Evolutionary conservation across 1,284 basidiomycete genomes (phyloP).

Genomic region (Sporisorium exsertum): DNA sequence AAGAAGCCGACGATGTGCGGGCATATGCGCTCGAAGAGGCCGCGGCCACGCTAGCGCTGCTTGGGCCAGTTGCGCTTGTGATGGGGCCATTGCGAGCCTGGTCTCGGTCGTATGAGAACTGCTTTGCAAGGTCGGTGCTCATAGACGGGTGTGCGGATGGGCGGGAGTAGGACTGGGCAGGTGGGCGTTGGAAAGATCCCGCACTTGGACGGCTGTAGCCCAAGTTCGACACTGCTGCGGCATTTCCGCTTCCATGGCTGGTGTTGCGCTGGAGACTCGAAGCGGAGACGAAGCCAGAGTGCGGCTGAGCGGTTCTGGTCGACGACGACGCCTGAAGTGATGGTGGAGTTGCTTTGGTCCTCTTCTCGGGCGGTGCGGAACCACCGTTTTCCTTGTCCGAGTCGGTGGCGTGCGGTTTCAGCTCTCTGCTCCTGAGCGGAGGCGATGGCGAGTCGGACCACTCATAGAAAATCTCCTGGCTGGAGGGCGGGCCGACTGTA

Average conservation of each 20-base stretch:
- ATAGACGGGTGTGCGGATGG: slow-evolving; percentile 15
- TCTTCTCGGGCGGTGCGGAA: slow-evolving; percentile 22
- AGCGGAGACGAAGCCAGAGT: slow-evolving; percentile 20
- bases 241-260: slow-evolving; percentile 7
- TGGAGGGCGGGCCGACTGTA: slow-evolving; percentile 9
- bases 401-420: slow-evolving; percentile 3
- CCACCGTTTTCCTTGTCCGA: slow-evolving; percentile 41
- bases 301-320: not conserved
- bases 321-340: not conserved
- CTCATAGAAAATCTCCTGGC: slow-evolving; percentile 42
- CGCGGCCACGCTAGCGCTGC: not conserved
- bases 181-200: not conserved
- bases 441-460: slow-evolving; percentile 52
- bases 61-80: not conserved
- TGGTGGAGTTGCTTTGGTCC: slow-evolving; percentile 5
- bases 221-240: slow-evolving; percentile 1
- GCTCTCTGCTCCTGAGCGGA: slow-evolving; percentile 5
- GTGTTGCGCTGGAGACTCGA: slow-evolving; percentile 13
- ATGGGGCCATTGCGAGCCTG: slow-evolving; percentile 4
- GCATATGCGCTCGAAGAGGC: slow-evolving; percentile 3
- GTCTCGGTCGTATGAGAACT: slow-evolving; percentile 30
- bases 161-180: not conserved
- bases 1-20: slow-evolving; percentile 28
- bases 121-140: slow-evolving; percentile 21
- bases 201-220: not conserved